Percentiles rank a stretch among this genome's conserved stretches.
Evolutionary conservation across 306 rosid species (phyloP).

Genomic region (Leucaena leucocephala): DNA sequence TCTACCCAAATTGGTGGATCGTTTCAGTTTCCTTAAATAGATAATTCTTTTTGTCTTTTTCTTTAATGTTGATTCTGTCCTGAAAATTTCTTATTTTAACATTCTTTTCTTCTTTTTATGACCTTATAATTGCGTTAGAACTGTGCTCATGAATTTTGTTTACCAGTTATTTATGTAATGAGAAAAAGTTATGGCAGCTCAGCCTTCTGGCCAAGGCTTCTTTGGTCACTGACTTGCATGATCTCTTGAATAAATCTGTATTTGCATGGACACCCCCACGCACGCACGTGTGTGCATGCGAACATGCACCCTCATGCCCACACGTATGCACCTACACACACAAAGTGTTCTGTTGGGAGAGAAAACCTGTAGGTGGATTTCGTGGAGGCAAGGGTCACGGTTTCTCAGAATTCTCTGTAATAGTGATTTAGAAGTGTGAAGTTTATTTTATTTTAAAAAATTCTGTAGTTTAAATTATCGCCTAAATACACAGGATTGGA

Average conservation of each 20-base stretch:
- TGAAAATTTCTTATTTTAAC: conserved; percentile 25
- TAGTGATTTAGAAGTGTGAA: no score
- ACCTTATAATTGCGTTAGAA: conserved; percentile 6
- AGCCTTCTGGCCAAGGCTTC: conserved; percentile 4
- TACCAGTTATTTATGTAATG: conserved; percentile 26
- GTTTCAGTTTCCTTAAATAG: conserved; percentile 74
- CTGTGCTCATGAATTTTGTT: conserved; percentile 40
- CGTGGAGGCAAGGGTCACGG: no score
- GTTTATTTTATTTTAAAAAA: no score
- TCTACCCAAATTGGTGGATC: conserved; percentile 81
- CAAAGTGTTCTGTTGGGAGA: background rate
- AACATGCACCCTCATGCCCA: no score
- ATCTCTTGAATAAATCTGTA: background rate
- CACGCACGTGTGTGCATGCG: no score
- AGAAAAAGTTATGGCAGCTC: background rate
- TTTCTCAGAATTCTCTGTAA: no score
- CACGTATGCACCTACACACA: background rate
- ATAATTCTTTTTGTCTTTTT: conserved; percentile 32
- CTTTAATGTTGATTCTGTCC: conserved; percentile 18
- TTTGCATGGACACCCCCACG: background rate
- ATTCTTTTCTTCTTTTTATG: conserved; percentile 31
- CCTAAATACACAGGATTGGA: no score
- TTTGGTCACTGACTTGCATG: background rate
- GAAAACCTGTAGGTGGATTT: background rate
- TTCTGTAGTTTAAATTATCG: no score